Percentiles rank a stretch among this genome's conserved stretches.
Evolutionary conservation across 2,329 filamentous ascomycete genomes (phyloP).

Genomic region (Paraphoma sp.): DNA sequence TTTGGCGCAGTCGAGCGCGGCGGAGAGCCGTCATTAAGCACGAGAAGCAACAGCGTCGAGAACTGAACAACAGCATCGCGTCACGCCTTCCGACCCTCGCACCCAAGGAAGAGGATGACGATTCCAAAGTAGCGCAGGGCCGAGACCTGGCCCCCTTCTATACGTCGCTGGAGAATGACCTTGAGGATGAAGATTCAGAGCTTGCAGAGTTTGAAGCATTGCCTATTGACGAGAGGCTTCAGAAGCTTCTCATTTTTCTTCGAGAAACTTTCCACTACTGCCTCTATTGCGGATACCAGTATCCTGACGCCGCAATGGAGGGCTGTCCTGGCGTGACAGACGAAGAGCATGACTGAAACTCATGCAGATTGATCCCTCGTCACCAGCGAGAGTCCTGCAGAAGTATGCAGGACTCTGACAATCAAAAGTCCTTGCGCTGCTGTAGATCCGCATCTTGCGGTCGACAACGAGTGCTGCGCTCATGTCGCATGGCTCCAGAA

Average conservation of each 20-base stretch:
- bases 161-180: slow-evolving; percentile 67
- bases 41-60: slow-evolving; percentile 53
- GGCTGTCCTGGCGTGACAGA: slow-evolving; percentile 88
- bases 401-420: too few species aligned
- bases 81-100: slow-evolving; percentile 65
- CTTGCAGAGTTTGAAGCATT: slow-evolving; percentile 79
- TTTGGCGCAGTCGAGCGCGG: slow-evolving; percentile 79
- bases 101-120: slow-evolving; percentile 69
- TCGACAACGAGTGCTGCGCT: too few species aligned
- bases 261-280: slow-evolving; percentile 80
- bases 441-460: too few species aligned
- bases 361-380: neutral
- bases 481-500: too few species aligned
- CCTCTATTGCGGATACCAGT: slow-evolving; percentile 93
- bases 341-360: slow-evolving; percentile 73
- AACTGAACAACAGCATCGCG: slow-evolving; percentile 36
- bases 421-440: too few species aligned
- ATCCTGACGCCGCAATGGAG: slow-evolving; percentile 76
- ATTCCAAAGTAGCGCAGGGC: slow-evolving; percentile 74
- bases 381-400: too few species aligned
- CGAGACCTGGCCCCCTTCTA: slow-evolving; percentile 56
- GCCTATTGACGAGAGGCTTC: slow-evolving; percentile 69
- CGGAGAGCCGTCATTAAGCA: slow-evolving; percentile 73
- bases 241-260: slow-evolving; percentile 71
- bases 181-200: slow-evolving; percentile 81